Percentiles rank a stretch among this genome's conserved stretches.
Conservation (phyloP, 108 stramenopile genomes). For the Nannochloropsis salina region DNA sequence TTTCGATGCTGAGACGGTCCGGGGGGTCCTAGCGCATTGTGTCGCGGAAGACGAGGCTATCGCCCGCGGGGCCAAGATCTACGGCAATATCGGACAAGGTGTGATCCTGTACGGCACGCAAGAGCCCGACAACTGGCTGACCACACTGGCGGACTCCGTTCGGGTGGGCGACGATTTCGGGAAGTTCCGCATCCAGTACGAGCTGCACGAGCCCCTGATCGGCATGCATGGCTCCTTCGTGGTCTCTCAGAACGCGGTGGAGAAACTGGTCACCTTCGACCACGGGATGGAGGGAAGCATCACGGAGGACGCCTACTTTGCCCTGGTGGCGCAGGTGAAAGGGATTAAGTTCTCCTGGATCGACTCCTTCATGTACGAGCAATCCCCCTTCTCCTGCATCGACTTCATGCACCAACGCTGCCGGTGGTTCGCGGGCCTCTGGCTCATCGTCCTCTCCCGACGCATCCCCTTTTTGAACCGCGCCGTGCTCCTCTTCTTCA, state of each 20-base stretch:
- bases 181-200: slow-evolving; percentile 23
- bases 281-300: not conserved
- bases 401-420: slow-evolving; percentile 3
- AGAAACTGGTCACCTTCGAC: slow-evolving; percentile 12
- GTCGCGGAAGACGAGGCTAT: slow-evolving; percentile 1
- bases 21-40: not conserved
- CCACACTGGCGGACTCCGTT: slow-evolving; percentile 15
- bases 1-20: slow-evolving; percentile 24
- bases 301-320: not conserved
- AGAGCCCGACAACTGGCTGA: slow-evolving; percentile 18
- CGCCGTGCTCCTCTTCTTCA: not conserved
- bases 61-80: not conserved
- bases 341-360: slow-evolving; percentile 11
- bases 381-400: not conserved
- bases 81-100: slow-evolving; percentile 21
- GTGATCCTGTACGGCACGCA: slow-evolving; percentile 23
- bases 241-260: not conserved
- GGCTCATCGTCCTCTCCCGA: not conserved
- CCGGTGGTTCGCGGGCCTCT: not conserved
- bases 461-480: not conserved
- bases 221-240: slow-evolving; percentile 19
- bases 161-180: slow-evolving; percentile 23
- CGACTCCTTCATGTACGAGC: not conserved
- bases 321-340: not conserved
- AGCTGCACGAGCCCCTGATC: slow-evolving; percentile 7